Conservation (phyloP, 2,329 filamentous ascomycete genomes). For the Pezicula radicicola region DNA sequence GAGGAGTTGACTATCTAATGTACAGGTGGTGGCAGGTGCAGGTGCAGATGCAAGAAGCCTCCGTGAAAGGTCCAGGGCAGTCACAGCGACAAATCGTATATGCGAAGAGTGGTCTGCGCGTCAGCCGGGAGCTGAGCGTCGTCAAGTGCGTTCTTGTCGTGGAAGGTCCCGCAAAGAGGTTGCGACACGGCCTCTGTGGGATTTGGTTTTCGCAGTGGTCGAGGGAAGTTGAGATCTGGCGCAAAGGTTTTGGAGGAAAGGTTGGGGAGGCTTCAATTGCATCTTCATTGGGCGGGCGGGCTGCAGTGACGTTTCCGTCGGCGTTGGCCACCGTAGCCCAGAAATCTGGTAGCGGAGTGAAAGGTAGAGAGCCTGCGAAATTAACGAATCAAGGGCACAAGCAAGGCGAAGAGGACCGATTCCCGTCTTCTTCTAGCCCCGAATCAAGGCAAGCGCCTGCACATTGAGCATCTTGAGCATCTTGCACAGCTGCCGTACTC, state of each 20-base stretch:
- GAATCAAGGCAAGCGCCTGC: not conserved
- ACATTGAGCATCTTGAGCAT: not conserved
- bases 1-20: not conserved
- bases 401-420: not conserved
- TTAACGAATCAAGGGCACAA: not conserved
- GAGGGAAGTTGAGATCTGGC: conserved; percentile 1
- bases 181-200: not conserved
- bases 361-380: too few species aligned
- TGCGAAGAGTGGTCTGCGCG: not conserved
- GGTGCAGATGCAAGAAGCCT: not conserved
- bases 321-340: not conserved
- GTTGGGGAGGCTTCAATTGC: not conserved
- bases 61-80: not conserved
- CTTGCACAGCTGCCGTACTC: not conserved
- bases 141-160: not conserved
- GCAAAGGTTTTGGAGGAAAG: conserved; percentile 1
- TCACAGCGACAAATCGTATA: not conserved
- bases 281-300: not conserved
- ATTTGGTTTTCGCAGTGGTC: not conserved
- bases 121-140: not conserved
- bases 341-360: not conserved
- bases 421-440: not conserved
- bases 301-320: not conserved
- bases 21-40: not conserved
- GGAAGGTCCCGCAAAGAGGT: not conserved